phyloP scores from a whole-genome alignment of 768 basidiomycete genomes.

The Lentinula sp. region DNA sequence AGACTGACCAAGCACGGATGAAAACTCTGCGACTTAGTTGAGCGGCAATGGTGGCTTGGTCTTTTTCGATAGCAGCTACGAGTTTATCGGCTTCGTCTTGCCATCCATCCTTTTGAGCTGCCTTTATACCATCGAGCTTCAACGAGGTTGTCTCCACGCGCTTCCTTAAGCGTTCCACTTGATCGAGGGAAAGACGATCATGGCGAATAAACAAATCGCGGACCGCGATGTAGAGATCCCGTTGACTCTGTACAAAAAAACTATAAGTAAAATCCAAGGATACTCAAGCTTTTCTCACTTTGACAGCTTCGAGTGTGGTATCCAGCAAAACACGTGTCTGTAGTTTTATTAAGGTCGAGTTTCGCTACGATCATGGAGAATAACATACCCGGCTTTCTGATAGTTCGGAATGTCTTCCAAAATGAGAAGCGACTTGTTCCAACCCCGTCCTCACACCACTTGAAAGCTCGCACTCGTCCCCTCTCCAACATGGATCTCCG shows the following conservation, averaged over 20 bases:
- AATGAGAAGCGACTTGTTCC: conserved; percentile 57
- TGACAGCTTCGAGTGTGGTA: conserved; percentile 70
- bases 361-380: background rate
- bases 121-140: conserved; percentile 72
- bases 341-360: background rate
- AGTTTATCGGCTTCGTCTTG: conserved; percentile 79
- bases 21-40: conserved; percentile 78
- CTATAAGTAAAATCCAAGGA: conserved; percentile 7
- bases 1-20: conserved; percentile 73
- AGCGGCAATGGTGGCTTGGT: conserved; percentile 73
- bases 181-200: conserved; percentile 84
- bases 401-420: conserved; percentile 66
- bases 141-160: conserved; percentile 70
- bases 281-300: conserved; percentile 38
- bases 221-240: conserved; percentile 83
- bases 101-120: conserved; percentile 76
- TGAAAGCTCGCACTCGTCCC: conserved; percentile 76
- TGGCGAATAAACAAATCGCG: conserved; percentile 84
- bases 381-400: conserved; percentile 64
- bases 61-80: conserved; percentile 69
- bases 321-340: conserved; percentile 61
- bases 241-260: conserved; percentile 46
- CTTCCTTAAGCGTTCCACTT: conserved; percentile 83
- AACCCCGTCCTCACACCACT: conserved; percentile 73
- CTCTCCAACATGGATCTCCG: conserved; percentile 78